These are phyloP conservation scores for Phytophthora sansomeana DNA, from an alignment of 352 stramenopile species.

Conservation along the genomic window DNA sequence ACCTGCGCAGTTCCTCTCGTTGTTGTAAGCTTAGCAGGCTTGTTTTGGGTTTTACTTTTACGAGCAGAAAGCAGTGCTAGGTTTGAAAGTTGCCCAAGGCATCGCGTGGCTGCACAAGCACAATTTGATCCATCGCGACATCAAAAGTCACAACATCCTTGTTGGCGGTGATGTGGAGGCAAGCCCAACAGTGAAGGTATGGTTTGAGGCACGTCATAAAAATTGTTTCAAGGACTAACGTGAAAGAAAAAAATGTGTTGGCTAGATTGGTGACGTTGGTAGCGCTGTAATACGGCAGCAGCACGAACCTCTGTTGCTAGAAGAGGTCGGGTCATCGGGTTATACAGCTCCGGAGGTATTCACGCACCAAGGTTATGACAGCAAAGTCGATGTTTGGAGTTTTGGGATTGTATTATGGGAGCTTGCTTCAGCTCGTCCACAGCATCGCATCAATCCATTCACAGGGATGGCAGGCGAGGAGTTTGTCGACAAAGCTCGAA, in stretches of 20 bases:
- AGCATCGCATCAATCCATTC: constrained; percentile 39
- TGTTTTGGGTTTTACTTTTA: neutral
- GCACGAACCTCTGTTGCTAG: constrained; percentile 22
- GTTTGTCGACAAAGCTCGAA: constrained; percentile 35
- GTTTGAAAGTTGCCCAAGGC: constrained; percentile 40
- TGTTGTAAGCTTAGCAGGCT: neutral
- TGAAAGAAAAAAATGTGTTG: neutral
- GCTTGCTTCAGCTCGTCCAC: constrained; percentile 16
- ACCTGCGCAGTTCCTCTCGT: neutral
- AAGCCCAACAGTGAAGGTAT: constrained; percentile 41
- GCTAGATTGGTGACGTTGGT: constrained; percentile 48
- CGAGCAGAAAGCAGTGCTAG: constrained; percentile 40
- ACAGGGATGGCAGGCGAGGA: constrained; percentile 36
- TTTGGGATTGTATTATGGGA: constrained; percentile 61
- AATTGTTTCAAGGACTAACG: neutral
- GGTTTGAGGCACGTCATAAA: neutral
- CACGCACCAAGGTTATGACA: constrained; percentile 40
- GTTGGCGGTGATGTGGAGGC: constrained; percentile 19
- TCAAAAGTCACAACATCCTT: constrained; percentile 60
- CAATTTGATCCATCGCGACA: constrained; percentile 51
- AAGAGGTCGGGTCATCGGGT: constrained; percentile 49
- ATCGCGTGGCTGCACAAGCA: constrained; percentile 46
- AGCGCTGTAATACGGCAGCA: constrained; percentile 30
- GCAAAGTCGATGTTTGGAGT: constrained; percentile 59
- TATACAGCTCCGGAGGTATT: constrained; percentile 64